These are phyloP conservation scores for Solanum ahanhuiri DNA, from an alignment of 257 asterid species.

Conservation along the genomic window DNA sequence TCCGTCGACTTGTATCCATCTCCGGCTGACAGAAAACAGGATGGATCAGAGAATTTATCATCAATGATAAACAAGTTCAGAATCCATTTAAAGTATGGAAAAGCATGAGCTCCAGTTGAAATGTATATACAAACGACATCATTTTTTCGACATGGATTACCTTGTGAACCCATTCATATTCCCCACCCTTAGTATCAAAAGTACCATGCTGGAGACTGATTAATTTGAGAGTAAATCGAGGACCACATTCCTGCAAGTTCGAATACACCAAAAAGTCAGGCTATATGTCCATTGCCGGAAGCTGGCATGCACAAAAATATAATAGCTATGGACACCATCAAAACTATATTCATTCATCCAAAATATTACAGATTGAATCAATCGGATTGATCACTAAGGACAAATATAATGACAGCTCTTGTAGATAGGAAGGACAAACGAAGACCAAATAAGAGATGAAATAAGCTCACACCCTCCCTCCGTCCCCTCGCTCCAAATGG, in stretches of 20 bases:
- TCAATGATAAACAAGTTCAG: not conserved
- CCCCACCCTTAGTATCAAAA: slow-evolving; percentile 82
- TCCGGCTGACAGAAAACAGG: slow-evolving; percentile 45
- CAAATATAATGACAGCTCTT: not conserved
- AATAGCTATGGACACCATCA: not conserved
- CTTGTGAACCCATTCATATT: slow-evolving; percentile 97
- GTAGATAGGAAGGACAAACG: not conserved
- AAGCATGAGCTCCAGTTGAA: not conserved
- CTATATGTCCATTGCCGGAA: not conserved
- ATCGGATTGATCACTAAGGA: not conserved
- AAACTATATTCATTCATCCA: not conserved
- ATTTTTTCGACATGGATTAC: slow-evolving; percentile 13
- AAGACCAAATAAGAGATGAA: not conserved
- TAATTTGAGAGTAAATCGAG: slow-evolving; percentile 80
- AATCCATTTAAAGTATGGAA: not conserved
- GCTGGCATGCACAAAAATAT: not conserved
- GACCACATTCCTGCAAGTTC: slow-evolving; percentile 77
- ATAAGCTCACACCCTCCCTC: not conserved
- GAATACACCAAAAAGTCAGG: not conserved
- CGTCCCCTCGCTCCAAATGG: not conserved
- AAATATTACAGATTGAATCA: not conserved
- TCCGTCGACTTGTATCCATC: slow-evolving; percentile 93
- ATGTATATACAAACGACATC: not conserved
- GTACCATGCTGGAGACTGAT: slow-evolving; percentile 89
- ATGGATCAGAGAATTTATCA: not conserved